Base-by-base conservation (phyloP, 805 yeast genomes). In the Vanderwaltozyma yarrowii region DNA sequence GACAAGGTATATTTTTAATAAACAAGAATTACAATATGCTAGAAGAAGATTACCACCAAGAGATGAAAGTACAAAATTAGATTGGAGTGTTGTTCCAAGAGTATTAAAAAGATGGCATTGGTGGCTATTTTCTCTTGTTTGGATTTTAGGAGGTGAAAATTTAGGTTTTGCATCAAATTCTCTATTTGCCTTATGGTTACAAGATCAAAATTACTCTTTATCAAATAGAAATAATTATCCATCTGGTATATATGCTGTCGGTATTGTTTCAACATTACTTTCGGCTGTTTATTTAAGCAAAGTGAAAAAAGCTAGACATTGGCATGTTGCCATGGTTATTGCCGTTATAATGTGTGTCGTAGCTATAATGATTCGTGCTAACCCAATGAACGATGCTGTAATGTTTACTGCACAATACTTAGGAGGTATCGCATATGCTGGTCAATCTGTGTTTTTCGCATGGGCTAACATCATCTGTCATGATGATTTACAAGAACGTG, bases 391-490 rank as follows among this genome's bases (percentile, higher is more conserved):
- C 8, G 56, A 61, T 8, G 33, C 47, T 0, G 54, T 59, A 1
- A 71, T 71, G 43, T 74, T 74, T 49, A 65, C 71, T 13, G 76
- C 78, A 1, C 80, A 74, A 37, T 75, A 74, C 43, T 39, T 74
- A 2, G 65, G 76, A 28, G 80, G 80, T 12, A 49, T 70, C 13
- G 53, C 76, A 0, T 74, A 68, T 45, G 75, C 80, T 26, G 80
- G 78, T 4, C 81, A 76, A 43, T 71, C 82, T 0, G 65, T 71
- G 0, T 71, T 73, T 52, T 72, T 77, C 36, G 73, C 80, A 0
- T 76, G 82, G 81, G 79, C 79, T 3, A 76, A 76, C 46, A 61
- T 73, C 33, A 72, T 74, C 1, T 73, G 78, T 43, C 66, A 70
- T 24, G 66, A 72, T 43, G 84, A 78, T 52, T 53, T 73, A 19